Conservation (phyloP, 352 stramenopile genomes). For the Thalassiosira ordinaria region DNA sequence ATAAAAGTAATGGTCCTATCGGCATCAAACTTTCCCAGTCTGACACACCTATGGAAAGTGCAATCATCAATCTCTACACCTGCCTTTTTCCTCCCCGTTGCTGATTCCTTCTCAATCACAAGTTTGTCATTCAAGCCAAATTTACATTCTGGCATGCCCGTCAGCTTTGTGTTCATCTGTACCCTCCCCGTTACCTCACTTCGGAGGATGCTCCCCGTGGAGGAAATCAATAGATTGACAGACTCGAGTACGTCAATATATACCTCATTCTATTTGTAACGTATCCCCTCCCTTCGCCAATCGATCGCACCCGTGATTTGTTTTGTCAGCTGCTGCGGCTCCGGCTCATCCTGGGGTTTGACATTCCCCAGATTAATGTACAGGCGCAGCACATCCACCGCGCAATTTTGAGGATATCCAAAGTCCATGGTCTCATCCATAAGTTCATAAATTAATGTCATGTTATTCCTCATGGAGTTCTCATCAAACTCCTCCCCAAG, state of each 20-base stretch:
- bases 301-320: constrained; percentile 93
- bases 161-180: constrained; percentile 98
- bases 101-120: constrained; percentile 94
- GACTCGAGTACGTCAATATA: constrained; percentile 98
- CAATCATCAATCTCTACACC: constrained; percentile 96
- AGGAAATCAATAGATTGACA: constrained; percentile 96
- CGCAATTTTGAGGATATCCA: constrained; percentile 98
- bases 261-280: constrained; percentile 98
- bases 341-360: constrained; percentile 88
- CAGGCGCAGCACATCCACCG: constrained; percentile 96
- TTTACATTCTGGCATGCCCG: constrained; percentile 99
- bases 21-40: constrained; percentile 97
- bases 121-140: constrained; percentile 99
- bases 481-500: constrained; percentile 97
- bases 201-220: constrained; percentile 91
- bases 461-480: constrained; percentile 97
- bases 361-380: constrained; percentile 97
- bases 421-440: constrained; percentile 99
- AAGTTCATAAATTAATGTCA: constrained; percentile 98
- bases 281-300: constrained; percentile 95
- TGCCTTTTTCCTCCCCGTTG: constrained; percentile 65
- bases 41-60: constrained; percentile 98
- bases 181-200: constrained; percentile 96
- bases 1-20: constrained; percentile 98
- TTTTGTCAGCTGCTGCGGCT: constrained; percentile 89